A percentile compares a stretch with the other conserved stretches of the same genome.
Evolutionary conservation across 2,329 filamentous ascomycete genomes (phyloP).

Genomic region (Cladorrhinum sp.): DNA sequence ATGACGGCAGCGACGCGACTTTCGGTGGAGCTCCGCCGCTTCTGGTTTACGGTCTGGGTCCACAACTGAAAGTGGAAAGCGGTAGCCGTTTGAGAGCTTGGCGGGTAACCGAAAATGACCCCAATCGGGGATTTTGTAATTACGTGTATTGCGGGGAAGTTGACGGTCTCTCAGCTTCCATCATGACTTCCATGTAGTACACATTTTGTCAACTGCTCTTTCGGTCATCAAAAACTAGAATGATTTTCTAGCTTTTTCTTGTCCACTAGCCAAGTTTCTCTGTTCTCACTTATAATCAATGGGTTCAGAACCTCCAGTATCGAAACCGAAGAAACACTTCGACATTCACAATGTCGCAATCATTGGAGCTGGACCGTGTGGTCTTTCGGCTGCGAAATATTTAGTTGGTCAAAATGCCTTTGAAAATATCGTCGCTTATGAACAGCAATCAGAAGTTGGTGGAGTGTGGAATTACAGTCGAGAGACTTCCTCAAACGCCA

Average conservation of each 20-base stretch:
- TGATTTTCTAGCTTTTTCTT: too few species aligned
- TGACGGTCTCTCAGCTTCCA: too few species aligned
- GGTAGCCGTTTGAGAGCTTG: conserved; percentile 1
- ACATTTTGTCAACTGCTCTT: too few species aligned
- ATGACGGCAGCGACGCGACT: conserved; percentile 17
- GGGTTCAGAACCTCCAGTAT: conserved; percentile 22
- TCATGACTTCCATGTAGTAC: too few species aligned
- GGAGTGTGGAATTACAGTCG: conserved; percentile 83
- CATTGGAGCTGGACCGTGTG: conserved; percentile 78
- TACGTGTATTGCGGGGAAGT: background rate
- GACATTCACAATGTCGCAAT: conserved; percentile 65
- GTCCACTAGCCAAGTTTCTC: too few species aligned
- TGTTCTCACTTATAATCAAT: conserved; percentile 18
- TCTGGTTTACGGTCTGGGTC: background rate
- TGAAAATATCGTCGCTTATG: conserved; percentile 70
- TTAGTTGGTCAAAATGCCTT: conserved; percentile 67
- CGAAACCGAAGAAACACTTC: conserved; percentile 34
- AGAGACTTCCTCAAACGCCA: conserved; percentile 43
- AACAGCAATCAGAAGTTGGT: conserved; percentile 73
- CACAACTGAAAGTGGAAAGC: conserved; percentile 8
- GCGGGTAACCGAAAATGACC: background rate
- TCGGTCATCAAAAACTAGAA: too few species aligned
- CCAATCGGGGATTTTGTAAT: background rate
- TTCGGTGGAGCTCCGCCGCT: conserved; percentile 3
- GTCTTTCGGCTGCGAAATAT: conserved; percentile 77